Base-by-base conservation (phyloP, 306 rosid species). In the Rosa persica region DNA sequence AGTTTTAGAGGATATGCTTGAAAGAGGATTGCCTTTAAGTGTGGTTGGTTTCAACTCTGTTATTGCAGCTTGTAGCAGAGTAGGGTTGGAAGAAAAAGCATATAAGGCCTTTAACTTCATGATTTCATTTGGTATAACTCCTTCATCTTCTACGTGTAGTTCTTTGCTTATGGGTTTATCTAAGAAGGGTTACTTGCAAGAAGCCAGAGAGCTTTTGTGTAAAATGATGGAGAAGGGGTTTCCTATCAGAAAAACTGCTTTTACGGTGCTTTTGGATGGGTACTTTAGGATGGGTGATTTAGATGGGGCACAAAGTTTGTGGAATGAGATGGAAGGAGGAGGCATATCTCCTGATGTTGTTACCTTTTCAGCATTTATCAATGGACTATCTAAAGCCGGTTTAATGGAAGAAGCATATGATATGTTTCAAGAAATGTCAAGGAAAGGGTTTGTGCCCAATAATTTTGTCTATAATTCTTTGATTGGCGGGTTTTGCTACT, bases 381-480 rank as follows among this genome's bases (percentile, higher is more conserved):
- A 89, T 80, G 97, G 97, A 52, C 85, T 93, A 46, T 85, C 89
- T 10, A 90, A 81, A 76, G 86, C 84, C 22, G 93, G 96, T 74
- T 72, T 83, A 75, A 75, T 89, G 85, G 88, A 89, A 72, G 90
- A 88, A 76, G 96, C 96, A 43, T 77, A 64, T 76, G 84, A 79
- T 44, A 65, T 80, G 30, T 86, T 86, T 74, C 68, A 76, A 79
- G 90, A 90, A 75, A 93, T 90, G 93, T 76, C 73, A 47, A 78
- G 80, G 48, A 78, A 81, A 55, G 93, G 93, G 27, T 83, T 85
- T 60, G 87, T 89, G 76, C 97, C 96, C 1, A 93, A 93, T 80
- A 90, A 93, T 83, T 90, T 90, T 78, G 86, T 85, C 16, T 89
- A 86, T 85, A 93, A 90, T 83, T 93, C 97, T 84, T 86, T 90